These are phyloP conservation scores for Danielia oregonensis DNA, from an alignment of 805 yeast species.

Conservation along the genomic window DNA sequence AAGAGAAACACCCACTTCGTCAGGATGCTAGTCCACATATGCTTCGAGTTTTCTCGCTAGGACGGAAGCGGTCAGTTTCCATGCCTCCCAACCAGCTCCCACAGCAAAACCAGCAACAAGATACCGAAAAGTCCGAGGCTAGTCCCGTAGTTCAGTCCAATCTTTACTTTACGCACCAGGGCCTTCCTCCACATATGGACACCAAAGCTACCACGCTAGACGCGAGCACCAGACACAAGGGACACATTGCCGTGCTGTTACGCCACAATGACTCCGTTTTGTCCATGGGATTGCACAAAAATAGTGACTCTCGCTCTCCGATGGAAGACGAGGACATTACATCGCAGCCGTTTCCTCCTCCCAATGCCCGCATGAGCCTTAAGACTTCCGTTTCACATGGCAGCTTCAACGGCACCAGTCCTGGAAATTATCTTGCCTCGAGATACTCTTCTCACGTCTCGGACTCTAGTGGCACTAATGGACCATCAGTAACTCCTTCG, in stretches of 20 bases:
- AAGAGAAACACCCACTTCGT: neutral
- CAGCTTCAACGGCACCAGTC: neutral
- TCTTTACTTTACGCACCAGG: slow-evolving; percentile 57
- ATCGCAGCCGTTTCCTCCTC: no score
- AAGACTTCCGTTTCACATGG: neutral
- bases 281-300: slow-evolving; percentile 11
- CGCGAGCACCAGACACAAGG: slow-evolving; percentile 6
- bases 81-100: slow-evolving; percentile 9
- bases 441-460: neutral
- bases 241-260: slow-evolving; percentile 30
- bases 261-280: slow-evolving; percentile 38
- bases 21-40: slow-evolving; percentile 4
- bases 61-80: slow-evolving; percentile 11
- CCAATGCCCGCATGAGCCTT: neutral
- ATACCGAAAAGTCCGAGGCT: slow-evolving; percentile 2
- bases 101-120: slow-evolving; percentile 9
- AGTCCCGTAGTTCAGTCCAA: slow-evolving; percentile 34
- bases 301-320: neutral
- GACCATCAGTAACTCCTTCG: neutral
- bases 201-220: slow-evolving; percentile 11
- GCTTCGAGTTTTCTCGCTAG: slow-evolving; percentile 5
- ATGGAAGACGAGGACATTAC: no score
- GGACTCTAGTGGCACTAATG: neutral
- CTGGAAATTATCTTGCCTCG: neutral
- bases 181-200: slow-evolving; percentile 49